Base-by-base conservation (phyloP, 306 rosid genomes). In the Dryas alaskensis region DNA sequence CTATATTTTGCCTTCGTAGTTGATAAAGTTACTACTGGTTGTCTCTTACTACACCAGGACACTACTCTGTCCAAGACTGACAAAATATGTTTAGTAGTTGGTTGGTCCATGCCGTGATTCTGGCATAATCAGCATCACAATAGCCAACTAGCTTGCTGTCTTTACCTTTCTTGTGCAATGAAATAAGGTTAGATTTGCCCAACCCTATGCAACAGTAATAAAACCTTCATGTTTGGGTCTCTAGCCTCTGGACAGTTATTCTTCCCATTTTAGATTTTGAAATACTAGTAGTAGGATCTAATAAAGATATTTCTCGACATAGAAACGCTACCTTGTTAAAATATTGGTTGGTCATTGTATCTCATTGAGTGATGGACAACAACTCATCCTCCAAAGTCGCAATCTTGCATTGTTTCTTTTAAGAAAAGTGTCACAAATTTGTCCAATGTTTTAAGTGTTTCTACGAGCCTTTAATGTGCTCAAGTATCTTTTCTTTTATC, bases 1-100 rank as follows among this genome's bases (percentile, higher is more conserved):
- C 61, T 51, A 67, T 17, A 40, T 14, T 43, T 3, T 44, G 9
- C 37, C 11, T 31, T 60, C 31, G 60, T 37, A 31, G 60, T 37
- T 68, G 47, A 67, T 31, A 8, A 59, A 31, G 73, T 69, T 39
- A 51, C 60, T 42, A n/a, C 52, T 8, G 6, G 58, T 40, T 69
- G 8, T 44, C 27, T 25, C 17, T 7, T 71, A 19, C 9, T 71
- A 19, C 59, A 22, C 40, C 51, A 53, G 8, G 47, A 27, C 8
- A 17, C 31, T 19, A 54, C 60, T n/a, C 37, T 31, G 37, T 5
- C 25, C 47, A 40, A 5, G 31, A 40, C 12, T 54, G 12, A 43
- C 42, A n/a, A 54, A 53, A 40, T 51, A 45, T 5, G 25, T 10
- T 69, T 70, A 42, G 42, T 63, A 17, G 74, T 25, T 70, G 12